Conservation (phyloP, 1,139 yeast species). For the Hemisphaericaspora subhashii region DNA sequence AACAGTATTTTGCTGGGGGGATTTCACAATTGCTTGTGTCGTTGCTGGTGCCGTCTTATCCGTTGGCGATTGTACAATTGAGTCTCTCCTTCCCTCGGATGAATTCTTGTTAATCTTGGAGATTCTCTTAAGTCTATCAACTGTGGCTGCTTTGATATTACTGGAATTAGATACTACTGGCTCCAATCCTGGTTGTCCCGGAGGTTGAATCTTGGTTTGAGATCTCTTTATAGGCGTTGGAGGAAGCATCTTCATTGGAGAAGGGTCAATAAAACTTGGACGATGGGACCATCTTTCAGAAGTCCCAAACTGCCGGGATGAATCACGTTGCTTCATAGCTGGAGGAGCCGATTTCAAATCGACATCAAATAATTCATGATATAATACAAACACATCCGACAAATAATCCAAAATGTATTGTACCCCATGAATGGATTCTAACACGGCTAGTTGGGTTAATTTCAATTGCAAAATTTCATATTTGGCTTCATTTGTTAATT, state of each 20-base stretch:
- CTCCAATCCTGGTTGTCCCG: neutral
- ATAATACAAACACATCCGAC: constrained; percentile 65
- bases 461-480: constrained; percentile 68
- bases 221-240: neutral
- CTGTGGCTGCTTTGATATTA: constrained; percentile 7
- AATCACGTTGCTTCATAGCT: constrained; percentile 14
- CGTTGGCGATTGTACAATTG: too few relatives aligned
- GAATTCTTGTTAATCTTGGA: constrained; percentile 12
- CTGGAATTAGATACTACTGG: neutral
- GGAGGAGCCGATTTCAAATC: constrained; percentile 16
- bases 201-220: neutral
- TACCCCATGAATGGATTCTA: constrained; percentile 63
- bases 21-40: too few relatives aligned
- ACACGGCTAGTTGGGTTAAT: constrained; percentile 70
- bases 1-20: constrained; percentile 8
- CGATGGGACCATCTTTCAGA: constrained; percentile 44
- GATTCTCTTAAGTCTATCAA: constrained; percentile 14
- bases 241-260: constrained; percentile 4
- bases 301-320: constrained; percentile 14
- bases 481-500: constrained; percentile 40
- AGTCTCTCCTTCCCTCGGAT: too few relatives aligned
- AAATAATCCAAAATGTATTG: constrained; percentile 63
- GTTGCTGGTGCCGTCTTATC: too few relatives aligned
- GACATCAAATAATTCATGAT: constrained; percentile 52
- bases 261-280: constrained; percentile 47